A percentile compares a stretch with the other conserved stretches of the same genome.
These are phyloP conservation scores for Debaryomyces sp. DNA, from an alignment of 1,139 yeast genomes.

Conservation along the genomic window DNA sequence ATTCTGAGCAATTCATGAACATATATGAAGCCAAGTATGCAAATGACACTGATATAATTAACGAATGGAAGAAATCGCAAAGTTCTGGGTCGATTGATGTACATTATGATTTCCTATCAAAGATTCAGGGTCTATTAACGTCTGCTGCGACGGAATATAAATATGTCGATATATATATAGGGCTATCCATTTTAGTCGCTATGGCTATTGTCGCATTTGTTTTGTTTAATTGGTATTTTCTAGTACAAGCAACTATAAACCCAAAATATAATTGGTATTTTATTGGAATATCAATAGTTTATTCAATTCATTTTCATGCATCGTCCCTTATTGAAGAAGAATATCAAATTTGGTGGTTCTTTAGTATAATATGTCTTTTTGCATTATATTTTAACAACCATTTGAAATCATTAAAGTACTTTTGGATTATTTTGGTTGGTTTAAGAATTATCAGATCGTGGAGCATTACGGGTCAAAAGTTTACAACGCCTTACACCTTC, in stretches of 20 bases:
- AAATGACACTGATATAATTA: constrained; percentile 11
- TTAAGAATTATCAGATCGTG: constrained; percentile 76
- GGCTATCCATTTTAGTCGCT: constrained; percentile 40
- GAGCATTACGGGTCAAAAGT: constrained; percentile 92
- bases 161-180: constrained; percentile 50
- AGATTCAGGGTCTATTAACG: constrained; percentile 59
- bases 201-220: constrained; percentile 28
- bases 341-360: constrained; percentile 95
- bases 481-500: constrained; percentile 44
- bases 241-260: constrained; percentile 13
- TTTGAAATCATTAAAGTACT: constrained; percentile 14
- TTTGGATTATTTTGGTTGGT: constrained; percentile 38
- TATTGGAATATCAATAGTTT: constrained; percentile 40
- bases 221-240: constrained; percentile 19
- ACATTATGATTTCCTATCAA: constrained; percentile 42
- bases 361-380: constrained; percentile 36
- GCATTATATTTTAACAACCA: constrained; percentile 17
- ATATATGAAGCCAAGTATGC: constrained; percentile 32
- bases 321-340: constrained; percentile 97
- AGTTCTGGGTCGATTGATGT: constrained; percentile 18
- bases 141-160: constrained; percentile 77
- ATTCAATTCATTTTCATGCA: constrained; percentile 72
- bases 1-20: constrained; percentile 60
- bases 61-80: constrained; percentile 17
- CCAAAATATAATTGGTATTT: constrained; percentile 24